Conservation (phyloP, 306 rosid species). For the Hippophae gyantsensis region DNA sequence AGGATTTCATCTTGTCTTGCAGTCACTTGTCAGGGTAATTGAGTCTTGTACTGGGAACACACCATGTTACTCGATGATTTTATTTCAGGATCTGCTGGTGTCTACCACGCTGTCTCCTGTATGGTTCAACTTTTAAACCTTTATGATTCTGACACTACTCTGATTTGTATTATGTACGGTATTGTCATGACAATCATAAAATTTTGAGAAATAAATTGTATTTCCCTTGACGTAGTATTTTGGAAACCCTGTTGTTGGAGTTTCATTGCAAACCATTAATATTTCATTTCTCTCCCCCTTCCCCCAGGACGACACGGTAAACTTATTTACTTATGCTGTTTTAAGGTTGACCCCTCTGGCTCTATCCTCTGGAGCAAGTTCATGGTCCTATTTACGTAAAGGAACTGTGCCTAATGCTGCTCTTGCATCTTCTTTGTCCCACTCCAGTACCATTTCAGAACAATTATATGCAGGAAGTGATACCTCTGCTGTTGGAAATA, state of each 20-base stretch:
- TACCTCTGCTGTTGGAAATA: conserved; percentile 29
- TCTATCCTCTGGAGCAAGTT: conserved; percentile 65
- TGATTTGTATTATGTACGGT: too few species aligned
- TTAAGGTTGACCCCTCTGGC: conserved; percentile 82
- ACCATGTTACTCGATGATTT: conserved; percentile 70
- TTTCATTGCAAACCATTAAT: conserved; percentile 4
- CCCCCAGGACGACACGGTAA: conserved; percentile 80
- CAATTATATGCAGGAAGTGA: conserved; percentile 42
- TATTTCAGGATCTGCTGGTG: conserved; percentile 92
- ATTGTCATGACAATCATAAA: too few species aligned
- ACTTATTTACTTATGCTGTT: conserved; percentile 84
- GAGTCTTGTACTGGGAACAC: conserved; percentile 73
- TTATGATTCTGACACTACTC: background rate
- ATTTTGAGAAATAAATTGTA: too few species aligned
- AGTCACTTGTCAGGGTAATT: conserved; percentile 78
- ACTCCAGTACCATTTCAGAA: conserved; percentile 44
- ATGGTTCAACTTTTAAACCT: conserved; percentile 39
- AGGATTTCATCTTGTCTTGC: conserved; percentile 33
- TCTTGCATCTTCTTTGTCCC: conserved; percentile 36
- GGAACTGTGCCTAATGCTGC: conserved; percentile 46
- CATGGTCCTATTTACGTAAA: conserved; percentile 89
- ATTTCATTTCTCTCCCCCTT: conserved; percentile 7
- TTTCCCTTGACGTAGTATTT: background rate
- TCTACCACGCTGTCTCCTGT: conserved; percentile 92
- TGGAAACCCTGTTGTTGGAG: background rate